Base-by-base conservation (phyloP, 2,329 filamentous ascomycete genomes). In the Myotisia sp. region DNA sequence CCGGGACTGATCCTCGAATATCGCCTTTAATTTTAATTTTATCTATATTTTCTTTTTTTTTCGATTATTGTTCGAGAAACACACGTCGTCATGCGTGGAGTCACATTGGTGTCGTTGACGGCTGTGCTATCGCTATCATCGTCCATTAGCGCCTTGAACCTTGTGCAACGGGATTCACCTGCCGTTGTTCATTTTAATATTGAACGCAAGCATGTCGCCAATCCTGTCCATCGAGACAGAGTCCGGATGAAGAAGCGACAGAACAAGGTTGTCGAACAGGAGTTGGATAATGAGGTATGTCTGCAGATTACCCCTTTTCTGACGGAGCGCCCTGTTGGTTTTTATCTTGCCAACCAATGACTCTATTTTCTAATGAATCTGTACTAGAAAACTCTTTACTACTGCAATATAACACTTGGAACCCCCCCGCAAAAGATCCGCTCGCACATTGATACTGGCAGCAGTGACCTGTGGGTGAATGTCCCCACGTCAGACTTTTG, bases 401-500 rank as follows among this genome's bases (percentile, higher is more conserved):
- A 66, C 44, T 67, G 67, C 40, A 74, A 74, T 40, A 56, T 68
- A 28, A 65, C 59, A 6, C 43, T 77, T 7, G 72, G 72, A 16
- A 75, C 71, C 0, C 72, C 72, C 0, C 48, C 50, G 24, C 72
- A 77, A 44, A 50, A 44, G 9, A 49, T 76, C 33, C 63, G 65
- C 26, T 47, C 76, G 36, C 67, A 74, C 44, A 60, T 77, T 43
- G 72, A 77, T 42, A 76, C 72, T 5, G 72, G 72, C 20, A 73
- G 68, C 45, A 74, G 70, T 44, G 72, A 76, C 55, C 54, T 76
- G 6, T 76, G 71, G 72, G 63, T 69, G 5, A 90, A 92, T 49
- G 69, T 74, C 2, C 59, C 65, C 3, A 55, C 54, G 31, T 86
- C 80, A 1, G 38, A 47, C 1, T 55, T 81, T 10, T 92, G 83